Evolutionary conservation across 352 stramenopile genomes (phyloP).

Genomic region (Globisporangium middletonii): DNA sequence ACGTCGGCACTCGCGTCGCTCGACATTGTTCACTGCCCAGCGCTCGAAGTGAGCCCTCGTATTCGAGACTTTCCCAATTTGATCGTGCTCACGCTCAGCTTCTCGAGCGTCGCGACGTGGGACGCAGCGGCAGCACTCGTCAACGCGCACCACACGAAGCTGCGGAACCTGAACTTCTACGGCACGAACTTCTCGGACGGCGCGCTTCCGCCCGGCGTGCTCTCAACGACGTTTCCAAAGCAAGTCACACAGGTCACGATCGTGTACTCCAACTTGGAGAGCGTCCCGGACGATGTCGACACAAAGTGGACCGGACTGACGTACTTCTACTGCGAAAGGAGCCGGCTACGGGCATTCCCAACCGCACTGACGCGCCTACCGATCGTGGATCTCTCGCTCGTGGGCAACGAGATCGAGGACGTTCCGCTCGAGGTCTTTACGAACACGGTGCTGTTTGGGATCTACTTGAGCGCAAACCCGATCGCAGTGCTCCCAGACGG

Average conservation of each 20-base stretch:
- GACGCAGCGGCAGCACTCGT: conserved; percentile 17
- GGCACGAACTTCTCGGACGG: conserved; percentile 24
- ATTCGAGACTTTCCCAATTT: conserved; percentile 25
- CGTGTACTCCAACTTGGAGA: conserved; percentile 22
- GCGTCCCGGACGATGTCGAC: conserved; percentile 29
- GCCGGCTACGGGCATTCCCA: conserved; percentile 1
- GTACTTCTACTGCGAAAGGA: conserved; percentile 13
- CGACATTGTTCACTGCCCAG: conserved; percentile 30
- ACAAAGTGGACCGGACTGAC: conserved; percentile 18
- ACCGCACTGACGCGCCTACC: neutral
- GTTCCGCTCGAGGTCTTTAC: conserved; percentile 8
- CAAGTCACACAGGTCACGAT: conserved; percentile 21
- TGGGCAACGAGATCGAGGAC: conserved; percentile 13
- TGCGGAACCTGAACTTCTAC: conserved; percentile 25
- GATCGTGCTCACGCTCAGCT: conserved; percentile 33
- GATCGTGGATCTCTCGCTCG: conserved; percentile 12
- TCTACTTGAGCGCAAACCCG: conserved; percentile 13
- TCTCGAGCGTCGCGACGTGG: conserved; percentile 29
- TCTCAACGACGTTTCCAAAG: conserved; percentile 21
- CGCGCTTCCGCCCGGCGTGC: conserved; percentile 20
- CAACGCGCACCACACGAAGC: conserved; percentile 11
- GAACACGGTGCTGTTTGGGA: neutral
- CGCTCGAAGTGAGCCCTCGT: conserved; percentile 21
- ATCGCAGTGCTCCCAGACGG: conserved; percentile 14
- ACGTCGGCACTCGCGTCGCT: conserved; percentile 15